phyloP scores from a whole-genome alignment of 108 stramenopile species.

The Pseudonitzschia delicatissima region DNA sequence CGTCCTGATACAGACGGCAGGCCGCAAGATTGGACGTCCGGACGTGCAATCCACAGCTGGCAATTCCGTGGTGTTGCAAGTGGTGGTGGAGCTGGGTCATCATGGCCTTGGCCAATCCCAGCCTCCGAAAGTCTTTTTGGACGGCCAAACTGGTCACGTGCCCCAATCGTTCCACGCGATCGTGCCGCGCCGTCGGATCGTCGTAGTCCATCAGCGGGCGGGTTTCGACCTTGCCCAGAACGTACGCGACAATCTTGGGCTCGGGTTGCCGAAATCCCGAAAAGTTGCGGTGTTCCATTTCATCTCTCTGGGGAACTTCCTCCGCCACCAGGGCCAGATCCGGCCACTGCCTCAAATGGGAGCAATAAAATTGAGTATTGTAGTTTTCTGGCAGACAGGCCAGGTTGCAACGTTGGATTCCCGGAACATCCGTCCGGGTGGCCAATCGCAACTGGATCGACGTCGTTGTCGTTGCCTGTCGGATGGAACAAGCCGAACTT shows the following conservation, averaged over 20 bases:
- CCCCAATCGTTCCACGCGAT: constrained; percentile 44
- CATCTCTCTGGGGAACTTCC: constrained; percentile 10
- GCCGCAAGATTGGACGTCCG: constrained; percentile 73
- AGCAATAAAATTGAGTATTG: constrained; percentile 72
- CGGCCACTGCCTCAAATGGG: constrained; percentile 83
- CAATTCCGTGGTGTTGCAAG: constrained; percentile 48
- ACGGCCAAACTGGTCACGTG: constrained; percentile 89
- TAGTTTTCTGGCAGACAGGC: constrained; percentile 91
- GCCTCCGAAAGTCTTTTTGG: constrained; percentile 60
- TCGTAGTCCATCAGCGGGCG: constrained; percentile 18
- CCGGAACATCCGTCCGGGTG: constrained; percentile 55
- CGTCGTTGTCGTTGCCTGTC: constrained; percentile 16
- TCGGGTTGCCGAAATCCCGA: constrained; percentile 15
- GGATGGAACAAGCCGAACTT: constrained; percentile 47
- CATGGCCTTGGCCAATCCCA: constrained; percentile 69
- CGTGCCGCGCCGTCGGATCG: constrained; percentile 7
- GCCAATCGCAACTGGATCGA: constrained; percentile 72
- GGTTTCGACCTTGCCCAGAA: constrained; percentile 82
- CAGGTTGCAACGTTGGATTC: constrained; percentile 79
- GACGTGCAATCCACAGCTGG: constrained; percentile 76
- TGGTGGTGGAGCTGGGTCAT: constrained; percentile 82
- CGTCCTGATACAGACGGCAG: constrained; percentile 57
- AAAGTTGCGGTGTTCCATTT: not conserved
- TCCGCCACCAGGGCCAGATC: constrained; percentile 83
- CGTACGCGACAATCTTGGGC: constrained; percentile 80